Conservation (phyloP, 371 early-diverging fungal species). For the Mucor sp. region DNA sequence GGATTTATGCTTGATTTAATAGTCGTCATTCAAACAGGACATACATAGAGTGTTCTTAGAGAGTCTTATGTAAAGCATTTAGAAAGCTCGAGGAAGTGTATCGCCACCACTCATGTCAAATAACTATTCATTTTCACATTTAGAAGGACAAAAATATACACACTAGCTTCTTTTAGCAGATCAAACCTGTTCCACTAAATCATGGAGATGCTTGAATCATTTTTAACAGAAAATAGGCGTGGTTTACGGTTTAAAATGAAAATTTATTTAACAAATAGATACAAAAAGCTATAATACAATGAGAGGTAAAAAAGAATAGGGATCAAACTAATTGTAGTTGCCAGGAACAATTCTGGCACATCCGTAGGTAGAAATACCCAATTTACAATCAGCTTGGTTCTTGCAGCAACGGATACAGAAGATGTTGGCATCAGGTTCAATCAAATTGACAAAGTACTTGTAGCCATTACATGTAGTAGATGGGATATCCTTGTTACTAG, state of each 20-base stretch:
- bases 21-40: too few relatives aligned
- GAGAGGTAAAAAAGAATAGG: neutral
- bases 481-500: too few relatives aligned
- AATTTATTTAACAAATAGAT: neutral
- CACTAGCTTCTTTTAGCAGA: too few relatives aligned
- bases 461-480: conserved; percentile 39
- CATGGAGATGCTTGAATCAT: neutral
- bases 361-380: conserved; percentile 20
- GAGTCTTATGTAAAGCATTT: too few relatives aligned
- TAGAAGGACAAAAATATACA: too few relatives aligned
- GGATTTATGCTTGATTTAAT: too few relatives aligned
- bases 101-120: too few relatives aligned
- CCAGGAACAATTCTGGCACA: conserved; percentile 27
- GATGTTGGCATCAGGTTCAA: conserved; percentile 38
- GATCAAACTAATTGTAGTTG: conserved; percentile 10
- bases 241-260: neutral
- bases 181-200: neutral
- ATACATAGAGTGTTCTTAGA: too few relatives aligned
- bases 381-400: conserved; percentile 16
- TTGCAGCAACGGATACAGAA: conserved; percentile 43
- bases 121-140: too few relatives aligned
- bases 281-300: neutral
- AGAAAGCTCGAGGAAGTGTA: too few relatives aligned
- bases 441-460: conserved; percentile 43
- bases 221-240: neutral